Evolutionary conservation across 2,329 filamentous ascomycete species (phyloP), one percentile per base, ranked within the genome.

Genomic region (Cladosporium colombiae): DNA sequence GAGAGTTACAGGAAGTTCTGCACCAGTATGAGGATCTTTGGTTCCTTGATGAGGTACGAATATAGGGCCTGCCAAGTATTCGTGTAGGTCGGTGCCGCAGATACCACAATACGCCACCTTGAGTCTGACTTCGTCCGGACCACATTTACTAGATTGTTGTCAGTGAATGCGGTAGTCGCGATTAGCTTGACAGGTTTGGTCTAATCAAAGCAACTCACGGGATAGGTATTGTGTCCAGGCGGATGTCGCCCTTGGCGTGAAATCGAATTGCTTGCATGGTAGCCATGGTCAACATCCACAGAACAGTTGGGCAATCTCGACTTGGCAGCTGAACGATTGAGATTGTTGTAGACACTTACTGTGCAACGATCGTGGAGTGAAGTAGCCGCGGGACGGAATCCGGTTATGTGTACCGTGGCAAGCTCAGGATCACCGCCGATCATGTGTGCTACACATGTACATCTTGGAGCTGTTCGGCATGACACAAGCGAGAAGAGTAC

Each of bases 181-280:
- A 8, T 49, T 1, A 29, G 11, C 11, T 5, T 13, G 16, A 14
- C 8, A 13, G 25, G 13, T 13, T 3, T 23, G n/a, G 21, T 21
- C 27, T 25, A 7, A 11, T 53, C 62, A 5, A 7, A 33, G n/a
- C 1, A 14, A 67, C 65, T 31, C 50, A 44, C 49, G 68, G 70
- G 33, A 70, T 62, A 16, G 66, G 65, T 46, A 72, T 66, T 31
- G 65, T 57, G 33, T 72, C 69, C 13, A 71, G 35, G 23, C 70
- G 68, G 35, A 72, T 67, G 55, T 72, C 70, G 37, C 67, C 64
- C 23, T 66, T 62, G 14, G 65, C 70, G 53, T 72, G 69, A 44
- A 72, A 72, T n/a, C 68, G 65, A 10, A 70, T 56, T 23, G 69
- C 69, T 29, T 67, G 68, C 70, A 72, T 72, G 27, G n/a, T 57